Percentiles rank a stretch among this genome's conserved stretches.
Evolutionary conservation across 2,329 filamentous ascomycete species (phyloP).

Genomic region (Neocatenulostroma microsporum): DNA sequence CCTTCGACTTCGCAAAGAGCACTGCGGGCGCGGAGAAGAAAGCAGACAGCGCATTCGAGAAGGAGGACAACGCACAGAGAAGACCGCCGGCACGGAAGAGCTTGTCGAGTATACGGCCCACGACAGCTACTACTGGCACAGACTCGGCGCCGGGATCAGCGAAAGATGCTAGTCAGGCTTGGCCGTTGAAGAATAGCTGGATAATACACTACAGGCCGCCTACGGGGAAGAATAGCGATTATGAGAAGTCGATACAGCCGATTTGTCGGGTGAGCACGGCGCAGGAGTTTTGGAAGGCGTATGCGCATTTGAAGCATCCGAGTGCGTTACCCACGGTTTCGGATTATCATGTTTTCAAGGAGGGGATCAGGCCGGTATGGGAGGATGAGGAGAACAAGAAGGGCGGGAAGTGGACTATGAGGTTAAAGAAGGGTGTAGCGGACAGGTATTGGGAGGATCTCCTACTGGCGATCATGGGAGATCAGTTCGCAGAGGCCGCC

Average conservation of each 20-base stretch:
- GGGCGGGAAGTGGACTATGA: conserved; percentile 95
- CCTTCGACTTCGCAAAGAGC: conserved; percentile 68
- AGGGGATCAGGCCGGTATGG: conserved; percentile 94
- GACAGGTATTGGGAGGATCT: conserved; percentile 97
- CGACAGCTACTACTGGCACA: conserved; percentile 8
- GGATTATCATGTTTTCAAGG: conserved; percentile 97
- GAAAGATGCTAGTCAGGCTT: conserved; percentile 34
- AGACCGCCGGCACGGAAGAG: conserved; percentile 22
- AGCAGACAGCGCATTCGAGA: no score
- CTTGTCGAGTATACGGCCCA: conserved; percentile 15
- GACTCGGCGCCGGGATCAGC: conserved; percentile 10
- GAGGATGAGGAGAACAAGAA: conserved; percentile 95
- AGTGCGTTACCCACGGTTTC: conserved; percentile 83
- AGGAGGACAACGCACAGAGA: no score
- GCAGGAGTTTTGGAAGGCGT: conserved; percentile 88
- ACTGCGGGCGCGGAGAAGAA: conserved; percentile 53
- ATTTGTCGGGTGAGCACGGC: conserved; percentile 73
- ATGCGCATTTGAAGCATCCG: conserved; percentile 80
- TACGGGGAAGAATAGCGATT: conserved; percentile 94
- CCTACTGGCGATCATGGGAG: conserved; percentile 79
- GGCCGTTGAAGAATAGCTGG: conserved; percentile 75
- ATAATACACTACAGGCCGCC: conserved; percentile 96
- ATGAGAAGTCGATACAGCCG: conserved; percentile 90
- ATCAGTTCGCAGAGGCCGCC: conserved; percentile 85
- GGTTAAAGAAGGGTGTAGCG: conserved; percentile 92